Base-by-base conservation (phyloP, 495 filamentous ascomycete species). In the Trichocladium uniseriatum region DNA sequence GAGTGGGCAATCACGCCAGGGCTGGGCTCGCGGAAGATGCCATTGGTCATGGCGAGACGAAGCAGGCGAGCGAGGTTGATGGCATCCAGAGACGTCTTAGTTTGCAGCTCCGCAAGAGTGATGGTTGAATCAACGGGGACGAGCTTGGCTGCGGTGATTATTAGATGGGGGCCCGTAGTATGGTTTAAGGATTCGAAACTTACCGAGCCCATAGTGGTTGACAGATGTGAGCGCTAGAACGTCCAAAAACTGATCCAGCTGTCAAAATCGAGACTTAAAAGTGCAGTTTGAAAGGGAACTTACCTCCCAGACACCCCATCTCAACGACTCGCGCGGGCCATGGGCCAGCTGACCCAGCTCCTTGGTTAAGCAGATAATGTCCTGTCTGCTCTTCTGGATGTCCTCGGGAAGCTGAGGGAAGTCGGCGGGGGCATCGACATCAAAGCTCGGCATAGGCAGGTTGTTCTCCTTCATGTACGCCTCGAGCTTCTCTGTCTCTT, bases 31-130 rank as follows among this genome's bases (percentile, higher is more conserved):
- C 62, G 56, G 68, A 83, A 83, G 48, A 81, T 72, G 14, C 66
- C 66, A 47, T 76, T 72, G 42, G 70, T 75, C 60, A 80, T 80
- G 35, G 71, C 75, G 45, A 77, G 65, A 5, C 77, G 76, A n/a
- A 81, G 57, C 21, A 79, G 49, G 20, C 78, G 72, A 28, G 70
- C 64, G 14, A 79, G 61, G 50, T 76, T 71, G 50, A 62, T 58
- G 24, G 68, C 55, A 43, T 73, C 65, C 10, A 78, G 54, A 0
- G 63, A 48, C 0, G 67, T 71, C 37, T 62, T 61, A 34, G 52
- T 28, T 13, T 75, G 61, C 8, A 79, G 63, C 36, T 74, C 61
- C 16, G 58, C 42, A 45, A 75, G 73, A 2, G 69, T 64, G 39
- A 69, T 71, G 31, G 71, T 61, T 8, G 57, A 57, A 22, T 67